Conservation (phyloP, 176 grass and related monocot genomes). For the Eragrostis curvula region DNA sequence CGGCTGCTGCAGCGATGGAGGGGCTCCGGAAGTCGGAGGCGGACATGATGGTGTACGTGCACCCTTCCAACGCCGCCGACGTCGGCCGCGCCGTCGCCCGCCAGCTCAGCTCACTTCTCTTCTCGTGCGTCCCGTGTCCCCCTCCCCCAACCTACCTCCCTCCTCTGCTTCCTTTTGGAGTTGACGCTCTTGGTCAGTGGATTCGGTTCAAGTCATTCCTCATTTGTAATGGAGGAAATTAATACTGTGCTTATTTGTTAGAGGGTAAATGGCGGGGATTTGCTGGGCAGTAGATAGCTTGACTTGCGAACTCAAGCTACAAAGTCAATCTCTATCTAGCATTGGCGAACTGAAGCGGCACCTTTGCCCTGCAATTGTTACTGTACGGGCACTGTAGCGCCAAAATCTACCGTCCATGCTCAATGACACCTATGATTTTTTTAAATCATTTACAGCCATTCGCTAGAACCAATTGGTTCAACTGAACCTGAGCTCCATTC, state of each 20-base stretch:
- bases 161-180: neutral
- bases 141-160: neutral
- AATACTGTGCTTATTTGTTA: too few relatives aligned
- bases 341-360: too few relatives aligned
- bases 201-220: neutral
- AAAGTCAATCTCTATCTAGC: too few relatives aligned
- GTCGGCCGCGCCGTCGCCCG: slow-evolving; percentile 57
- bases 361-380: too few relatives aligned
- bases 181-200: neutral
- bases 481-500: neutral
- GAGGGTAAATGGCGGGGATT: neutral
- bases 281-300: neutral
- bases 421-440: too few relatives aligned
- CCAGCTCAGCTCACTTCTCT: slow-evolving; percentile 83
- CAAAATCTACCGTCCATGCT: too few relatives aligned
- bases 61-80: slow-evolving; percentile 61
- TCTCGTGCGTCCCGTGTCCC: slow-evolving; percentile 49
- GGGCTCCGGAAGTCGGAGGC: slow-evolving; percentile 54
- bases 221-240: too few relatives aligned
- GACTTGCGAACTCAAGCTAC: neutral
- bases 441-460: neutral
- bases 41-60: slow-evolving; percentile 70
- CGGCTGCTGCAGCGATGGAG: slow-evolving; percentile 55
- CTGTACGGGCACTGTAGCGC: too few relatives aligned
- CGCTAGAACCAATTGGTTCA: neutral